Percentiles rank a stretch among this genome's conserved stretches.
Evolutionary conservation across 2,329 filamentous ascomycete species (phyloP).

Genomic region (Xylariaceae sp.): DNA sequence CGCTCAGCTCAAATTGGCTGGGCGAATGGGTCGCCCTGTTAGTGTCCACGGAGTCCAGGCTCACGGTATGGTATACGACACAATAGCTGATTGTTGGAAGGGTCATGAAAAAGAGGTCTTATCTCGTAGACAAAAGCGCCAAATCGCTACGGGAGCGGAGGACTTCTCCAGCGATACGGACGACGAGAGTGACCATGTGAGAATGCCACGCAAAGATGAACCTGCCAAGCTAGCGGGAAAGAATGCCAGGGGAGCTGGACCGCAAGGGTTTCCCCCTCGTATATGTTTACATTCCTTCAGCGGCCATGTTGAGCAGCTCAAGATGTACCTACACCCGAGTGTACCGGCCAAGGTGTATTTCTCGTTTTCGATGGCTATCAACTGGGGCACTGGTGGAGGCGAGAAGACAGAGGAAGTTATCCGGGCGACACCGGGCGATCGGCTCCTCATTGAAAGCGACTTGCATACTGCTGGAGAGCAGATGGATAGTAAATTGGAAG

Average conservation of each 20-base stretch:
- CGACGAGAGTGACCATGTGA: slow-evolving; percentile 36
- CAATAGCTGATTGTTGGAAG: slow-evolving; percentile 62
- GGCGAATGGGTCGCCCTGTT: slow-evolving; percentile 59
- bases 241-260: slow-evolving; percentile 15
- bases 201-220: background rate
- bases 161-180: slow-evolving; percentile 41
- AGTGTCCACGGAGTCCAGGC: slow-evolving; percentile 73
- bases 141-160: slow-evolving; percentile 46
- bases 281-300: slow-evolving; percentile 95
- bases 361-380: slow-evolving; percentile 82
- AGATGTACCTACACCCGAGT: slow-evolving; percentile 68
- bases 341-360: slow-evolving; percentile 79
- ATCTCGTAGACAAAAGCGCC: slow-evolving; percentile 55
- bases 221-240: background rate
- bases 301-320: slow-evolving; percentile 68
- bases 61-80: slow-evolving; percentile 65
- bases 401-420: slow-evolving; percentile 60
- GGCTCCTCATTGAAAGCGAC: slow-evolving; percentile 85
- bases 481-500: slow-evolving; percentile 76
- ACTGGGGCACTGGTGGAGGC: slow-evolving; percentile 56
- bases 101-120: slow-evolving; percentile 61
- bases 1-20: slow-evolving; percentile 68
- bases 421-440: slow-evolving; percentile 68
- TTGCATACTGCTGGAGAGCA: slow-evolving; percentile 72
- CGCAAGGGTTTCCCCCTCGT: slow-evolving; percentile 72